Conservation (phyloP, 768 basidiomycete genomes). For the Russula sp. region DNA sequence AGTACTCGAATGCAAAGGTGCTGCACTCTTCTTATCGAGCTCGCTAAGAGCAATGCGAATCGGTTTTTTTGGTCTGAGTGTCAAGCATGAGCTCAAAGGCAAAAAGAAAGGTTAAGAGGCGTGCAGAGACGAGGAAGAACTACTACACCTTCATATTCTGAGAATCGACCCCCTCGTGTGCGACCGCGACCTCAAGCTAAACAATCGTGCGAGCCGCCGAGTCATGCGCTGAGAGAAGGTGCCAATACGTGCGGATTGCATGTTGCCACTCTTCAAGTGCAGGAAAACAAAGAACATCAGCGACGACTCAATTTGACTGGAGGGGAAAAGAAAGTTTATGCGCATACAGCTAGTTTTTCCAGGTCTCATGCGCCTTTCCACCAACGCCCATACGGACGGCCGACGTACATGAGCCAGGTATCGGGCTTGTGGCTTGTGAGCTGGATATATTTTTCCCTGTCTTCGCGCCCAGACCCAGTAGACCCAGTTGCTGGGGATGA, state of each 20-base stretch:
- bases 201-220: conserved; percentile 7
- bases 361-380: conserved; percentile 23
- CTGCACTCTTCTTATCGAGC: conserved; percentile 8
- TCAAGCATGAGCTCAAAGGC: conserved; percentile 16
- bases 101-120: background rate
- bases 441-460: background rate
- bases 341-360: conserved; percentile 13
- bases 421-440: conserved; percentile 12
- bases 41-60: conserved; percentile 12
- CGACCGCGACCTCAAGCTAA: conserved; percentile 2
- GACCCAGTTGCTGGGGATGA: background rate
- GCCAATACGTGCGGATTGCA: background rate
- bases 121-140: background rate
- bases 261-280: background rate
- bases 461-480: too few species aligned
- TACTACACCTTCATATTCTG: conserved; percentile 17
- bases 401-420: conserved; percentile 19
- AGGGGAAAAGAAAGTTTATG: too few species aligned
- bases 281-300: background rate
- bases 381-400: conserved; percentile 22
- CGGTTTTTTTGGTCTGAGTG: conserved; percentile 18
- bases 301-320: too few species aligned
- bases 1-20: conserved; percentile 15
- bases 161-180: conserved; percentile 15
- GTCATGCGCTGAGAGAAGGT: conserved; percentile 18